Evolutionary conservation across 805 yeast species (phyloP), one percentile per base, ranked within the genome.

Genomic region (Lachancea quebecensis): DNA sequence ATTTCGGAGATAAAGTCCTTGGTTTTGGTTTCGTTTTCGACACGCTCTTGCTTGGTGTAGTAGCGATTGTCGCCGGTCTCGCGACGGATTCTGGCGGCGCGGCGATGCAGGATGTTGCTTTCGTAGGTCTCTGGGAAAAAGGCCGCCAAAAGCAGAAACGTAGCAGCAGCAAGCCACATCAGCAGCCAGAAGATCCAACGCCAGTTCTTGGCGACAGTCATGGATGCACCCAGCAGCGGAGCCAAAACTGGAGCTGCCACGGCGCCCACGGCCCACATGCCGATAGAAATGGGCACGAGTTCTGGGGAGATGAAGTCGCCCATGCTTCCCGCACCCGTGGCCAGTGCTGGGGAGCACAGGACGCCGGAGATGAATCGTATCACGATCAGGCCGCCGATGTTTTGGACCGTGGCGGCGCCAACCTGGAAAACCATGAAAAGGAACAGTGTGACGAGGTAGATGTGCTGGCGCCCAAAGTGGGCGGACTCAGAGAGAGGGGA

Each of bases 401-500:
- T 76, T 16, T 68, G 55, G 1, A 70, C 69, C 33, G 75, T 64
- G 1, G 82, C 83, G 35, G 74, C 68, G 29, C 82, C 82, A 31
- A 80, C 73, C 53, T 79, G 84, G 34, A 81, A 59, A 10, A 75
- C 60, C 44, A 68, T 57, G 50, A 77, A 80, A 2, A 77, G 37
- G 45, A 75, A 62, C 32, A 77, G 59, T 2, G 82, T 68, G 16
- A 62, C 40, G 30, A 72, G 64, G 49, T 78, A 79, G 35, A 77
- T 69, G 28, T 70, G 64, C 44, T 74, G 75, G 49, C 84, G 69
- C 11, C 85, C 85, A 39, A 76, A 58, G 3, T 60, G 56, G 2
- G 79, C 74, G 39, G 75, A 68, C 56, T 80, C 85, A 10, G 81
- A 73, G 49, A 80, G 51, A 3, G 85, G 85, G 0, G 82, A 73